Base-by-base conservation (phyloP, 306 rosid genomes). In the Acmispon strigosus region DNA sequence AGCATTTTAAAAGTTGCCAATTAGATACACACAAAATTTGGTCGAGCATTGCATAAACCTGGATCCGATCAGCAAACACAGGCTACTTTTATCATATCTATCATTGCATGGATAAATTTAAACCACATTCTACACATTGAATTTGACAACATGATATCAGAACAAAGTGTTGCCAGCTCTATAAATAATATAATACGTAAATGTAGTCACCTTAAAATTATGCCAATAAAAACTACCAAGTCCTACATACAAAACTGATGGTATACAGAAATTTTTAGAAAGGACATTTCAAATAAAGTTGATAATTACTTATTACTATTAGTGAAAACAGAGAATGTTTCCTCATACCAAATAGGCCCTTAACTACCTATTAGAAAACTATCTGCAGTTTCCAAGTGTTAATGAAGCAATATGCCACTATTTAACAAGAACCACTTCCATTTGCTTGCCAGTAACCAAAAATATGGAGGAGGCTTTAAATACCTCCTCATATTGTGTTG, bases 81-180 rank as follows among this genome's bases (percentile, higher is more conserved):
- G 20, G 5, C 10, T 53, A 22, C 8, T 47, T 72, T 41, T 39
- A 48, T 32, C 13, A 50, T 60, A 48, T 66, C 73, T 18, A 50
- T 59, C 64, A 49, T 49, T 49, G 36, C 52, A 52, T 54, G 43
- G 27, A 48, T 12, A 52, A 8, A 67, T 43, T 59, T 22, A 32
- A 41, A 20, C 15, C 14, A 59, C 12, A 24, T 59, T 45, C 64
- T 42, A 42, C 24, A 57, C 17, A 22, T 44, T 44, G 29, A 66
- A 24, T 66, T 43, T 66, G 70, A 66, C 47, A 65, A 78, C 14
- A 44, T 8, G 48, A 15, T 32, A 73, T 51, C 55, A 67, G 47
- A 66, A 34, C 52, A 63, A 66, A 51, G 20, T 13, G 4, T 15
- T 52, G 54, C 16, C 15, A 47, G 39, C 53, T 64, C 44, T 43